Conservation (phyloP, 2,329 filamentous ascomycete genomes). For the Blastomyces emzantsi region DNA sequence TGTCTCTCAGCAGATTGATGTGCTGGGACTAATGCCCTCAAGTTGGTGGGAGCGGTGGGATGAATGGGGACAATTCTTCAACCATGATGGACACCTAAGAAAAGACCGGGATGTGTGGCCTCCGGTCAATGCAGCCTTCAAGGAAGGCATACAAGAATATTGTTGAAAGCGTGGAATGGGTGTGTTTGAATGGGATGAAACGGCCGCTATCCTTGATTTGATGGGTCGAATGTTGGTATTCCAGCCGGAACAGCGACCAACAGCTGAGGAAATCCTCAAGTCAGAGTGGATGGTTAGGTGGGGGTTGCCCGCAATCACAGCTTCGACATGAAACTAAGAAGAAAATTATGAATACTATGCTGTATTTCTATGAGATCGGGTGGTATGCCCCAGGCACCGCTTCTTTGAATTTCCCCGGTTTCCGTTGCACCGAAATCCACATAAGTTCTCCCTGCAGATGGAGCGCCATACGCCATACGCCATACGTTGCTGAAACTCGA, state of each 20-base stretch:
- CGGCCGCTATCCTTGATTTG: slow-evolving; percentile 5
- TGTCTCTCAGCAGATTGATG: slow-evolving; percentile 14
- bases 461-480: no score
- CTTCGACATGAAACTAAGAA: no score
- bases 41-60: slow-evolving; percentile 16
- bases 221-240: slow-evolving; percentile 10
- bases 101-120: slow-evolving; percentile 12
- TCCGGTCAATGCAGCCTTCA: slow-evolving; percentile 15
- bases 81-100: slow-evolving; percentile 9
- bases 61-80: slow-evolving; percentile 13
- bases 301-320: slow-evolving; percentile 5
- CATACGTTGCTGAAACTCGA: no score
- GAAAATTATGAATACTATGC: no score
- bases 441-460: no score
- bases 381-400: no score
- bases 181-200: slow-evolving; percentile 10
- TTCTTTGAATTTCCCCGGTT: no score
- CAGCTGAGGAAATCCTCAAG: slow-evolving; percentile 7
- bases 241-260: slow-evolving; percentile 10
- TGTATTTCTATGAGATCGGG: no score
- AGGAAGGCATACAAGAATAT: slow-evolving; percentile 14
- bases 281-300: slow-evolving; percentile 12
- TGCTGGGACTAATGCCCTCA: slow-evolving; percentile 13
- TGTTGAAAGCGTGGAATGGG: slow-evolving; percentile 11
- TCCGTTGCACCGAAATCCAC: no score